phyloP scores from a whole-genome alignment of 306 rosid species.

The Dryas octopetala region DNA sequence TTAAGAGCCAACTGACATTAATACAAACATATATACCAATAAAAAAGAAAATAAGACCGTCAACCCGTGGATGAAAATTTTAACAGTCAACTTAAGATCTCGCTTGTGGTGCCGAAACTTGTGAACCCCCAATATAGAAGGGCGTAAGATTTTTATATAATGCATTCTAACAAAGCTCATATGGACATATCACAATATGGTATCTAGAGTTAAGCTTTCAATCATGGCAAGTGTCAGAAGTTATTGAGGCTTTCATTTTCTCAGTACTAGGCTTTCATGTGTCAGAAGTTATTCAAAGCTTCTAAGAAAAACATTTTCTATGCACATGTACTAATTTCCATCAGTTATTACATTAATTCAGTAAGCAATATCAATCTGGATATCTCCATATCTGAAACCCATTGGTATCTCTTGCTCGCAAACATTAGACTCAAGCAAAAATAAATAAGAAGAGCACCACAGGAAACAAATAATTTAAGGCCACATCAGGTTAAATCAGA shows the following conservation, averaged over 20 bases:
- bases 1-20: background rate
- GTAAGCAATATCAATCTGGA: background rate
- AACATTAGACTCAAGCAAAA: background rate
- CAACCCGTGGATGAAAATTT: background rate
- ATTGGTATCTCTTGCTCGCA: background rate
- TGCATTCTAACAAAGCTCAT: background rate
- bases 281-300: too few species aligned
- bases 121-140: background rate
- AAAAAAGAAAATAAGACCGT: background rate
- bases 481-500: constrained; percentile 1
- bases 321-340: background rate
- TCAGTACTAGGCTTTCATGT: background rate
- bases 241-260: background rate
- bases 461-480: background rate
- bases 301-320: too few species aligned
- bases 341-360: background rate
- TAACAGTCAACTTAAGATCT: background rate
- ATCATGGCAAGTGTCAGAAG: background rate
- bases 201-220: background rate
- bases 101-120: background rate
- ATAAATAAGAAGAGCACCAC: background rate
- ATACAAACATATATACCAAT: background rate
- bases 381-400: background rate
- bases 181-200: background rate
- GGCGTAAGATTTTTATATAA: background rate